Base-by-base conservation (phyloP, 208 protist genomes). In the Leptomonas seymouri region DNA sequence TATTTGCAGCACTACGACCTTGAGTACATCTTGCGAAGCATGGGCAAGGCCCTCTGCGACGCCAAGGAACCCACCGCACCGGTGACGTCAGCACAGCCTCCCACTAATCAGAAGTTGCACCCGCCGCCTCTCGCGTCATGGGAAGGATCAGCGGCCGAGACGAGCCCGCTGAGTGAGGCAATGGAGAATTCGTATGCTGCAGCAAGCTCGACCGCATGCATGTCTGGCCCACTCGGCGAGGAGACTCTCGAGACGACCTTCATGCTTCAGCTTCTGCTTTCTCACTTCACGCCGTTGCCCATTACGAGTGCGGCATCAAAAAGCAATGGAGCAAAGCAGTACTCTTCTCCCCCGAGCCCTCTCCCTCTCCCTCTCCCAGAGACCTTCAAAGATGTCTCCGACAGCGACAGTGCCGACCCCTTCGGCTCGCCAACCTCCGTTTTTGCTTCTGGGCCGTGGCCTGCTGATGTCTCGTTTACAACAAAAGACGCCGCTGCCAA, bases 401-500 rank as follows among this genome's bases (percentile, higher is more conserved):
- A 55, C 2, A 44, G 25, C 60, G n/a, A 12, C 30, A 20, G 20
- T 0, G 45, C 46, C 5, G 30, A 1, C 12, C 8, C 31, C 18
- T 34, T 12, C 6, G 28, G 51, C 5, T 39, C 51, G 14, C 21
- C 51, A 3, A 20, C 28, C 23, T 56, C 51, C 20, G 6, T 25
- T 58, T 21, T 20, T 44, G 18, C 1, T 8, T 25, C 20, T 21
- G 20, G 11, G 27, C 28, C 60, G 46, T 65, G 63, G 57, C 71
- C 61, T 14, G 56, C 56, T 0, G 50, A 71, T 18, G 53, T n/a
- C 27, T 5, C 50, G 20, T 82, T 67, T 56, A 36, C 56, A 3
- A 58, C 56, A 16, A 69, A 56, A 31, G 62, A 74, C 20, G 72
- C 49, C 12, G 70, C 74, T 5, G 31, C 78, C 20, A 82, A 71